phyloP scores from a whole-genome alignment of 768 basidiomycete species.

The Suillus subluteus region DNA sequence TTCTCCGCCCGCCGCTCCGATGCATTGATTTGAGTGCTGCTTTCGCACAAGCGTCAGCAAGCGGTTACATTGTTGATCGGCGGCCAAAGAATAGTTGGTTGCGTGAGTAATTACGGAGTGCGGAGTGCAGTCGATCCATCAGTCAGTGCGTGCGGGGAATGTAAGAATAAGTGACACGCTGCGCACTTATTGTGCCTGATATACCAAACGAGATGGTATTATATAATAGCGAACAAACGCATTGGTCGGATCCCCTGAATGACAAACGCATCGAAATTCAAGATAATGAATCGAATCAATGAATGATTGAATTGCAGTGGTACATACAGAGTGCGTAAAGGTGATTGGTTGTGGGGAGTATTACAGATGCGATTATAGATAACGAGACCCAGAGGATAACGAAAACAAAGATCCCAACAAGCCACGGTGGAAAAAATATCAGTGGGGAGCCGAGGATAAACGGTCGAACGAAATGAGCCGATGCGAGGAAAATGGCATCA shows the following conservation, averaged over 20 bases:
- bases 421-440: slow-evolving; percentile 11
- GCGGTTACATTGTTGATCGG: not conserved
- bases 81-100: not conserved
- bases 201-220: not conserved
- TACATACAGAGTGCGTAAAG: slow-evolving; percentile 21
- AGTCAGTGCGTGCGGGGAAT: not conserved
- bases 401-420: slow-evolving; percentile 1
- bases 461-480: not conserved
- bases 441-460: slow-evolving; percentile 12
- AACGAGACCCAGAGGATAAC: slow-evolving; percentile 4
- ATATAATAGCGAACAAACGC: not conserved
- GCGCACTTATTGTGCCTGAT: not conserved
- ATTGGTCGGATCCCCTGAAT: not conserved
- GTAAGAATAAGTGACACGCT: not conserved
- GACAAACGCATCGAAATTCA: not conserved
- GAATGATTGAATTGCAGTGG: slow-evolving; percentile 4
- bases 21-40: not conserved
- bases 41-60: not conserved
- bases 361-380: slow-evolving; percentile 31
- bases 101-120: not conserved
- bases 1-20: not conserved
- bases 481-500: slow-evolving; percentile 19
- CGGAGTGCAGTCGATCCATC: not conserved
- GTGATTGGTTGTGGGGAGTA: slow-evolving; percentile 19
- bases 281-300: not conserved